These are phyloP conservation scores for Alternaria conjuncta DNA, from an alignment of 2,329 filamentous ascomycete genomes.

Conservation along the genomic window DNA sequence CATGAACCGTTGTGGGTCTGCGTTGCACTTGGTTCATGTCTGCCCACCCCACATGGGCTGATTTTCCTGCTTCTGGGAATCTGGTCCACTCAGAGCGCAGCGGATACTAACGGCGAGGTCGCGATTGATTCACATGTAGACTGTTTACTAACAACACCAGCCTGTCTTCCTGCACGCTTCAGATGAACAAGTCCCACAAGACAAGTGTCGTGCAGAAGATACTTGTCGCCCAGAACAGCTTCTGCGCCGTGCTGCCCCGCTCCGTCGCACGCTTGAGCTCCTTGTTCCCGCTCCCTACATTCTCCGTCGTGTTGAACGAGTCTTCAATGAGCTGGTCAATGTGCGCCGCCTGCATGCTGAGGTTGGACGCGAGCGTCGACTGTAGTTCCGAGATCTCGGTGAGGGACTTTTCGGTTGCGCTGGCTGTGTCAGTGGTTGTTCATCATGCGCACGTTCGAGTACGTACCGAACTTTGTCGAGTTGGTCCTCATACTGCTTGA, in stretches of 20 bases:
- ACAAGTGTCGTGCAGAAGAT: slow-evolving; percentile 55
- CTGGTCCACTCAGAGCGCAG: slow-evolving; percentile 16
- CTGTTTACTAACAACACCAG: slow-evolving; percentile 8
- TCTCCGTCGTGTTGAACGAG: slow-evolving; percentile 80
- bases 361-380: slow-evolving; percentile 83
- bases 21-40: slow-evolving; percentile 8
- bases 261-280: slow-evolving; percentile 82
- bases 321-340: slow-evolving; percentile 90
- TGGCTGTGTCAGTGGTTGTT: slow-evolving; percentile 49
- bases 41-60: slow-evolving; percentile 18
- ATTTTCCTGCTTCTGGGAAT: slow-evolving; percentile 25
- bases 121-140: slow-evolving; percentile 16
- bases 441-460: not conserved
- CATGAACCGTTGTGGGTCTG: slow-evolving; percentile 21
- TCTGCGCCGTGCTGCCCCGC: slow-evolving; percentile 57
- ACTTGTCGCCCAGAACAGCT: slow-evolving; percentile 56
- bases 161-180: slow-evolving; percentile 3
- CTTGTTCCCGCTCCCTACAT: slow-evolving; percentile 87
- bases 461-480: slow-evolving; percentile 90
- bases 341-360: slow-evolving; percentile 83
- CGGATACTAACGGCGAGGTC: slow-evolving; percentile 11
- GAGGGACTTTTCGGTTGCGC: slow-evolving; percentile 86
- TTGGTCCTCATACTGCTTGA: slow-evolving; percentile 93
- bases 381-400: slow-evolving; percentile 93
- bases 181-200: slow-evolving; percentile 59